phyloP scores from a whole-genome alignment of 192 early-diverging fungal species.

The Obelidium mucronatum region DNA sequence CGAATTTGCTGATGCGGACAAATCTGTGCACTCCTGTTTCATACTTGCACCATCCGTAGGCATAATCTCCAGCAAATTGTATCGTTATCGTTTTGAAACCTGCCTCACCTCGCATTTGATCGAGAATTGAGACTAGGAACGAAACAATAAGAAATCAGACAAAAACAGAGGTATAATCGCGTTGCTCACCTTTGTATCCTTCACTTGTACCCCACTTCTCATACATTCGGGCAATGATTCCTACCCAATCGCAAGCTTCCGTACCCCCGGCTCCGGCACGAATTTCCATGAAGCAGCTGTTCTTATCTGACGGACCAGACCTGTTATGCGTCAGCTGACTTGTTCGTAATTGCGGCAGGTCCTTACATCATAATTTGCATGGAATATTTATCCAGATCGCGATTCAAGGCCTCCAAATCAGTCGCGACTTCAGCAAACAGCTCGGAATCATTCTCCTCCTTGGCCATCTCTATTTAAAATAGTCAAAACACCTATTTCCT shows the following conservation, averaged over 20 bases:
- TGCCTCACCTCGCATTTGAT: constrained; percentile 54
- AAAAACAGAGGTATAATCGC: not conserved
- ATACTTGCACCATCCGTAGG: constrained; percentile 61
- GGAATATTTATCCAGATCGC: constrained; percentile 45
- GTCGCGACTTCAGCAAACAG: constrained; percentile 39
- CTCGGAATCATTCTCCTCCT: constrained; percentile 46
- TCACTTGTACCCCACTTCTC: constrained; percentile 45
- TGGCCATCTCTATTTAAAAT: constrained; percentile 40
- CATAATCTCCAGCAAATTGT: constrained; percentile 54
- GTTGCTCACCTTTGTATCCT: constrained; percentile 38
- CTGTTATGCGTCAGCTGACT: no score
- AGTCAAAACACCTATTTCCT: not conserved
- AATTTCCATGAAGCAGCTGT: constrained; percentile 62
- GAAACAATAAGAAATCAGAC: not conserved
- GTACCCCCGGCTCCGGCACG: constrained; percentile 58
- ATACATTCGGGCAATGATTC: constrained; percentile 55
- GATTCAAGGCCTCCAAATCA: constrained; percentile 43
- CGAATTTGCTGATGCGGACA: constrained; percentile 61
- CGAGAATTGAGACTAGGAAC: constrained; percentile 47
- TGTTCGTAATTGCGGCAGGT: no score
- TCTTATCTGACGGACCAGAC: constrained; percentile 52
- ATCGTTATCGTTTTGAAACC: constrained; percentile 54
- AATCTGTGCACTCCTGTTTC: constrained; percentile 62
- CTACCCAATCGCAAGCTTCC: constrained; percentile 58
- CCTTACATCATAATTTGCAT: constrained; percentile 53